phyloP scores from a whole-genome alignment of 495 filamentous ascomycete species.

The Neurospora sp. region DNA sequence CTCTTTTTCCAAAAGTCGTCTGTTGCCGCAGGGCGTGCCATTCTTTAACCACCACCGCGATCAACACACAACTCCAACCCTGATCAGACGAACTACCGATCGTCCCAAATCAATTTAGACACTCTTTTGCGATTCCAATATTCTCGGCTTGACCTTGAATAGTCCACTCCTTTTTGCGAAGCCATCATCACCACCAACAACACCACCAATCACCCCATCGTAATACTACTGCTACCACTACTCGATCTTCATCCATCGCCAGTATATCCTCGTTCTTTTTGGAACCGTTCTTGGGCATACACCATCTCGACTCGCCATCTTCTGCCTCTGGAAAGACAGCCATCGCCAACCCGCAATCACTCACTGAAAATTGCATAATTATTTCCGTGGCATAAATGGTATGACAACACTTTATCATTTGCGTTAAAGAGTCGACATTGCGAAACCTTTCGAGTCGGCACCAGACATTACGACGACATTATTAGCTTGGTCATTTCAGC shows the following conservation, averaged over 20 bases:
- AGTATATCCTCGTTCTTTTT: not conserved
- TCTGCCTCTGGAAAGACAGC: conserved; percentile 5
- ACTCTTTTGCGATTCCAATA: conserved; percentile 10
- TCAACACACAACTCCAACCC: not conserved
- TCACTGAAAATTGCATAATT: not conserved
- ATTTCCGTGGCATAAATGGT: conserved; percentile 15
- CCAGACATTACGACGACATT: not conserved
- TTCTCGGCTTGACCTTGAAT: conserved; percentile 5
- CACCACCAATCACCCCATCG: not conserved
- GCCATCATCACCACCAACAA: not conserved
- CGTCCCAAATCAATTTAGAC: conserved; percentile 6
- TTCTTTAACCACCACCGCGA: conserved; percentile 24
- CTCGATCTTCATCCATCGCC: not conserved
- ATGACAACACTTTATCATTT: conserved; percentile 18
- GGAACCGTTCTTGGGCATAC: not conserved
- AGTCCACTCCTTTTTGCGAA: conserved; percentile 3
- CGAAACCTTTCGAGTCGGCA: not conserved
- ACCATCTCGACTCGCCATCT: not conserved
- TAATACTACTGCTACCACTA: not conserved
- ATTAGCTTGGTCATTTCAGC: not conserved
- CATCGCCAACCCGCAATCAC: conserved; percentile 4
- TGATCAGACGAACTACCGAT: conserved; percentile 9
- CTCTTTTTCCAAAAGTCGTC: conserved; percentile 19
- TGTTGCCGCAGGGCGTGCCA: conserved; percentile 37
- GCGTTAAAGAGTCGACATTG: conserved; percentile 8